Conservation (phyloP, 345 rosid genomes). For the Linum lewisii region DNA sequence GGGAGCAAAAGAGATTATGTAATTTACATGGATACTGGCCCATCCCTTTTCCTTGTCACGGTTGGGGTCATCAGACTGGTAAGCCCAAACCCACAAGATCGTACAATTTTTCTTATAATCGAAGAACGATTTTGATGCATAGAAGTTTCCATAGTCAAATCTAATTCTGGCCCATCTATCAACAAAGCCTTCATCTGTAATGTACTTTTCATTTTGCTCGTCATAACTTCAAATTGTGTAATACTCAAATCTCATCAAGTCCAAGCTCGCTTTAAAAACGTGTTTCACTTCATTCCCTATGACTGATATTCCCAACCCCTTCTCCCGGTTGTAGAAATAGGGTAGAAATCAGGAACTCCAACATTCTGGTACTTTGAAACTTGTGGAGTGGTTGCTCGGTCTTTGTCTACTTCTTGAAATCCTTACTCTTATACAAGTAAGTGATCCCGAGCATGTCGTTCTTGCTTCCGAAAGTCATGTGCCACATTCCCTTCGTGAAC, state of each 20-base stretch:
- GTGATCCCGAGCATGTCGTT: not conserved
- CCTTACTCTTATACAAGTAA: not conserved
- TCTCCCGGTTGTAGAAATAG: not conserved
- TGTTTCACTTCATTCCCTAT: not conserved
- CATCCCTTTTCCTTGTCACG: not conserved
- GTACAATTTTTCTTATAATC: not conserved
- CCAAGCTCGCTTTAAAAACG: slow-evolving; percentile 1
- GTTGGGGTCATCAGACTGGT: not conserved
- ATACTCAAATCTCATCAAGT: not conserved
- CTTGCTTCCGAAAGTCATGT: not conserved
- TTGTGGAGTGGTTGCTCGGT: not conserved
- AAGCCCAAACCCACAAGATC: slow-evolving; percentile 3
- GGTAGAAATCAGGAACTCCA: slow-evolving; percentile 1
- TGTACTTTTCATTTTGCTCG: not conserved
- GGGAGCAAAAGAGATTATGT: too few species aligned
- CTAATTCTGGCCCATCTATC: not conserved
- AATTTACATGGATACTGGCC: not conserved
- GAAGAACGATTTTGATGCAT: not conserved
- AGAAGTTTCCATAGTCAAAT: slow-evolving; percentile 2
- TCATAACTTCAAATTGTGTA: not conserved
- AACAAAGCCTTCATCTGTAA: not conserved
- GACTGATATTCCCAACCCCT: not conserved
- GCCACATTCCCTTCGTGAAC: not conserved
- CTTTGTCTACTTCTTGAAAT: not conserved
- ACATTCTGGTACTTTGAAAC: not conserved